These are phyloP conservation scores for Dysphania ambrosioides DNA, from an alignment of 148 eudicot genomes.

Conservation along the genomic window DNA sequence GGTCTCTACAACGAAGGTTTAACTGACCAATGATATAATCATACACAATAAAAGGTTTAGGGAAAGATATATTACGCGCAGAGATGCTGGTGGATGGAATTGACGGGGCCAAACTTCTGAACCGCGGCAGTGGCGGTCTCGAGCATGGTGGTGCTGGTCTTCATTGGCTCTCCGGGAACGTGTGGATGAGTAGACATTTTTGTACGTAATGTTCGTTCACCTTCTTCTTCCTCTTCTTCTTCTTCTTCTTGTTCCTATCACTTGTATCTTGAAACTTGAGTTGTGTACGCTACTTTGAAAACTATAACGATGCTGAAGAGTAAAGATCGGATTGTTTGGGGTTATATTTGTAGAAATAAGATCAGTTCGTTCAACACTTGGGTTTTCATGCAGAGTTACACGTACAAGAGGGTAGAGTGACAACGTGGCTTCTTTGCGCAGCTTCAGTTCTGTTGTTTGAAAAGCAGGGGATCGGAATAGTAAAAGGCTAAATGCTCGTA, in stretches of 20 bases:
- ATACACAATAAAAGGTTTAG: no score
- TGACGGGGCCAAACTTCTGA: constrained; percentile 69
- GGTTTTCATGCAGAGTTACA: constrained; percentile 27
- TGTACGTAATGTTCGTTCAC: not conserved
- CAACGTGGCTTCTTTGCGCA: constrained; percentile 23
- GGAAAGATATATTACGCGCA: constrained; percentile 60
- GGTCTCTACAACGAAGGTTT: no score
- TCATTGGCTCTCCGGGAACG: constrained; percentile 64
- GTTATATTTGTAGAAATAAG: not conserved
- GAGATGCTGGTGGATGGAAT: constrained; percentile 83
- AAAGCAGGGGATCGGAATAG: no score
- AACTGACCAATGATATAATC: no score
- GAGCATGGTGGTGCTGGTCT: constrained; percentile 47
- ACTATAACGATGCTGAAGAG: not conserved
- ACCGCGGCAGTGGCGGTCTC: constrained; percentile 66
- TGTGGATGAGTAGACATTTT: constrained; percentile 34
- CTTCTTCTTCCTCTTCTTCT: not conserved
- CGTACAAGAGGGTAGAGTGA: not conserved
- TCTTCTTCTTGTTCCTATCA: not conserved
- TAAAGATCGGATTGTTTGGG: not conserved
- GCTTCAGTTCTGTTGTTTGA: no score
- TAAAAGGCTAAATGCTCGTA: no score
- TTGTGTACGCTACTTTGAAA: not conserved
- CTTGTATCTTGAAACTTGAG: not conserved
- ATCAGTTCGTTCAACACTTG: constrained; percentile 22